Evolutionary conservation across 2,329 filamentous ascomycete genomes (phyloP).

Genomic region (Sarocladium kiliense): DNA sequence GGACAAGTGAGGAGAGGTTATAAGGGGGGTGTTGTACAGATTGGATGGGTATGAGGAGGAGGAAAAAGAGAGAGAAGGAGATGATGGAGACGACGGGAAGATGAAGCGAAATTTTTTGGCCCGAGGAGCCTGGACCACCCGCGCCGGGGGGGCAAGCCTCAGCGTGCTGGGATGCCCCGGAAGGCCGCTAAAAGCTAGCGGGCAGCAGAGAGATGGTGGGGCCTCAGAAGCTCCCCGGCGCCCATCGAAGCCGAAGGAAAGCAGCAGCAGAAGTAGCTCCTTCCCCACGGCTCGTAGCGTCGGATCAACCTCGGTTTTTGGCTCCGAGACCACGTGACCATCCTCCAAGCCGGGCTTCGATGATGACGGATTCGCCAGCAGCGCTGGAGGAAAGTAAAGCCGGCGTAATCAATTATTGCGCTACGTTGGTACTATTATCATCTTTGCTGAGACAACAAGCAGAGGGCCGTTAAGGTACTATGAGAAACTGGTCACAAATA

Average conservation of each 20-base stretch:
- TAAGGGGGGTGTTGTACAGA: conserved; percentile 22
- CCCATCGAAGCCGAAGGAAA: conserved; percentile 34
- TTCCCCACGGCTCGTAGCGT: not conserved
- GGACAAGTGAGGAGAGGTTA: conserved; percentile 16
- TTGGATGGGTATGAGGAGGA: conserved; percentile 15
- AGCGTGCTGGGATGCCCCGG: not conserved
- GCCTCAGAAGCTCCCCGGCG: conserved; percentile 7
- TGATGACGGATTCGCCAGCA: too few species aligned
- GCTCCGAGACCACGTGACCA: not conserved
- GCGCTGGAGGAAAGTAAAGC: too few species aligned
- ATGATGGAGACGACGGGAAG: conserved; percentile 13
- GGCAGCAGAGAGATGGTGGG: conserved; percentile 1
- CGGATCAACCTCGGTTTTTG: conserved; percentile 1
- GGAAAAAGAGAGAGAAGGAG: conserved; percentile 21
- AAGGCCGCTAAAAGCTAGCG: not conserved
- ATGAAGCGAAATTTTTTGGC: conserved; percentile 29
- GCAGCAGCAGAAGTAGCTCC: conserved; percentile 18
- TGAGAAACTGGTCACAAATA: too few species aligned
- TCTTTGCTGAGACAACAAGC: too few species aligned
- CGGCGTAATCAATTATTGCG: too few species aligned
- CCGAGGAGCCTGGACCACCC: conserved; percentile 12
- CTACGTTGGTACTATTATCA: too few species aligned
- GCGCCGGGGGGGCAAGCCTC: not conserved
- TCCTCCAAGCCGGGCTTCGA: not conserved
- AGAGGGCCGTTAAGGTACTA: too few species aligned